phyloP scores from a whole-genome alignment of 75 land plant genomes.

The Adiantum capillusveneris region DNA sequence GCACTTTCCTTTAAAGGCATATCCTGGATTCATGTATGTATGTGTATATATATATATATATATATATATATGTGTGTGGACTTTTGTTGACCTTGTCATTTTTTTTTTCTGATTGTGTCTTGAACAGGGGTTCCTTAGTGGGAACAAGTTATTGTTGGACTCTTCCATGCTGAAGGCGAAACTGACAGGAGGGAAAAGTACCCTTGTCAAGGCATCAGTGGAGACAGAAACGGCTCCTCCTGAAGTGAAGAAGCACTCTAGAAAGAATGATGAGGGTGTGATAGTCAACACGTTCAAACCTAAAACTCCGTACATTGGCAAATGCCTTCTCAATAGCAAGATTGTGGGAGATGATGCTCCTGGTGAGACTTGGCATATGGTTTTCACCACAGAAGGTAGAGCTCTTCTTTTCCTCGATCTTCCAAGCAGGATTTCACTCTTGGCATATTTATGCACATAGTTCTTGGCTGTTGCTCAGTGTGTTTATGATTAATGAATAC shows the following conservation, averaged over 20 bases:
- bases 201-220: slow-evolving; percentile 47
- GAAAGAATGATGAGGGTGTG: slow-evolving; percentile 77
- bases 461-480: no score
- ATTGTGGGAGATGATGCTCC: slow-evolving; percentile 99
- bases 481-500: no score
- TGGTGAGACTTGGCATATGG: slow-evolving; percentile 99
- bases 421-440: no score
- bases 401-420: no score
- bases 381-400: slow-evolving; percentile 90
- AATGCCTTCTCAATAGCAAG: slow-evolving; percentile 78
- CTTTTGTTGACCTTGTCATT: no score
- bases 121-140: not conserved
- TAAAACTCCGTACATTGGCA: slow-evolving; percentile 75
- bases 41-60: no score
- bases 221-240: slow-evolving; percentile 45
- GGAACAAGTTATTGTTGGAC: not conserved
- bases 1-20: no score
- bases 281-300: slow-evolving; percentile 75
- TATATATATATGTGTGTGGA: no score
- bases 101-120: no score
- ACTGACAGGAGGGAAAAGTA: not conserved
- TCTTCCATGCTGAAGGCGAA: not conserved
- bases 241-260: slow-evolving; percentile 54
- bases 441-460: no score
- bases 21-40: no score